These are phyloP conservation scores for Nemania sp. DNA, from an alignment of 2,329 filamentous ascomycete species.

Conservation along the genomic window DNA sequence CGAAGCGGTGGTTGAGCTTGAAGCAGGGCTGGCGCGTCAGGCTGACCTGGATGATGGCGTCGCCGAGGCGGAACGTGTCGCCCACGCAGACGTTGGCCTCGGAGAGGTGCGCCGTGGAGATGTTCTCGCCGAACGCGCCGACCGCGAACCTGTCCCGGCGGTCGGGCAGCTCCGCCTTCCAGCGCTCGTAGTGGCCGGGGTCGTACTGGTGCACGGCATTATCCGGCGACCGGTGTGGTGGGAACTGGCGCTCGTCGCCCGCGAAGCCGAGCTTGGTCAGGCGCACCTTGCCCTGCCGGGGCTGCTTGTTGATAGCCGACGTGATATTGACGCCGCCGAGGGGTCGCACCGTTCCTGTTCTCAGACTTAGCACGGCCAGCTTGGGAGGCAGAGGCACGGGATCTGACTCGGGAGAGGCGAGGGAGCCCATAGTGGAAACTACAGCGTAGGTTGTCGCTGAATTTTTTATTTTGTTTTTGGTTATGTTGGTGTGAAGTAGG, in stretches of 20 bases:
- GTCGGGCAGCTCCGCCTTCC: slow-evolving; percentile 56
- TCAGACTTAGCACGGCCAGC: slow-evolving; percentile 60
- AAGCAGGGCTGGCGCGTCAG: slow-evolving; percentile 67
- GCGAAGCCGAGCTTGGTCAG: slow-evolving; percentile 56
- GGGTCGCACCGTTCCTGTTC: slow-evolving; percentile 59
- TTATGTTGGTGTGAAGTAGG: not conserved
- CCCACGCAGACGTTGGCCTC: slow-evolving; percentile 68
- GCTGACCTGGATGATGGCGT: slow-evolving; percentile 60
- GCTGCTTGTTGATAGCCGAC: slow-evolving; percentile 61
- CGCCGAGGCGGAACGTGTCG: slow-evolving; percentile 59
- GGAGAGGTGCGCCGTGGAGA: slow-evolving; percentile 59
- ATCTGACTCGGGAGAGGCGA: slow-evolving; percentile 25
- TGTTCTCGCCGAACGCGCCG: slow-evolving; percentile 68
- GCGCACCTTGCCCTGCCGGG: slow-evolving; percentile 48
- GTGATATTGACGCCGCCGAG: slow-evolving; percentile 54
- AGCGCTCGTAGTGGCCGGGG: slow-evolving; percentile 59
- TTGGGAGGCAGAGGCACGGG: slow-evolving; percentile 38
- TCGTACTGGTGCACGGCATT: slow-evolving; percentile 67
- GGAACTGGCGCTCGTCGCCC: slow-evolving; percentile 63
- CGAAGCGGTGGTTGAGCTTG: slow-evolving; percentile 70
- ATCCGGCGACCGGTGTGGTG: slow-evolving; percentile 62
- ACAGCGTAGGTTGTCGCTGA: not conserved
- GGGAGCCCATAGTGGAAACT: slow-evolving; percentile 28
- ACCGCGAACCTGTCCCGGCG: slow-evolving; percentile 56
- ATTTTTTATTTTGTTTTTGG: not conserved